Percentiles rank a stretch among this genome's conserved stretches.
These are phyloP conservation scores for Acmispon strigosus DNA, from an alignment of 306 rosid species.

Conservation along the genomic window DNA sequence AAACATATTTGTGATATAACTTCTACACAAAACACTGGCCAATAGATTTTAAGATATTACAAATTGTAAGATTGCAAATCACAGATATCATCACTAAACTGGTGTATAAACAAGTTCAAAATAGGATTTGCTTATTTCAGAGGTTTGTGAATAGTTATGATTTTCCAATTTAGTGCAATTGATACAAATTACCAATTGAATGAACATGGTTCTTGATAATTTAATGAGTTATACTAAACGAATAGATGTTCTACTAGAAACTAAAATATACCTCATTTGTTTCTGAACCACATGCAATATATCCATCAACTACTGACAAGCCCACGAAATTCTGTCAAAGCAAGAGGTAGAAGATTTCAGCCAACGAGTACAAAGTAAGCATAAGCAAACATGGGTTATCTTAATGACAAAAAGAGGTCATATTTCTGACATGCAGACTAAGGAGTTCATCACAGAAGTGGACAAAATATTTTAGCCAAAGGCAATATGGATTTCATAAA, in stretches of 20 bases:
- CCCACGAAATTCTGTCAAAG: conserved; percentile 91
- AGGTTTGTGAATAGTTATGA: not conserved
- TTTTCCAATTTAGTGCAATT: conserved; percentile 1
- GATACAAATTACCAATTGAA: not conserved
- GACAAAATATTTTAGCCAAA: not conserved
- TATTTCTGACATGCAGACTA: not conserved
- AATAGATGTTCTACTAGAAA: conserved; percentile 1
- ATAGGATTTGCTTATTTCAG: not conserved
- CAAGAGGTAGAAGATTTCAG: conserved; percentile 28
- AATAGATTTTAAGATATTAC: not conserved
- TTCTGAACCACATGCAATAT: conserved; percentile 96
- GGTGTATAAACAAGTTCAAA: not conserved
- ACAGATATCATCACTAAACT: not conserved
- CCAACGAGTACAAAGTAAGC: conserved; percentile 9
- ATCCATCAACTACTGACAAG: conserved; percentile 72
- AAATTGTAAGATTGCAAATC: not conserved
- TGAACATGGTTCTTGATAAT: not conserved
- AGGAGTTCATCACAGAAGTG: not conserved
- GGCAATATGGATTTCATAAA: conserved; percentile 2
- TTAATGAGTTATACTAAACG: not conserved
- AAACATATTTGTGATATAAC: not conserved
- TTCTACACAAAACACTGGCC: not conserved
- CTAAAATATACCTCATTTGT: conserved; percentile 71
- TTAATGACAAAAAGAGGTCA: conserved; percentile 14
- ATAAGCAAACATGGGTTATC: not conserved